Conservation (phyloP, 768 basidiomycete species). For the Boletus pseudo-olivaceus region DNA sequence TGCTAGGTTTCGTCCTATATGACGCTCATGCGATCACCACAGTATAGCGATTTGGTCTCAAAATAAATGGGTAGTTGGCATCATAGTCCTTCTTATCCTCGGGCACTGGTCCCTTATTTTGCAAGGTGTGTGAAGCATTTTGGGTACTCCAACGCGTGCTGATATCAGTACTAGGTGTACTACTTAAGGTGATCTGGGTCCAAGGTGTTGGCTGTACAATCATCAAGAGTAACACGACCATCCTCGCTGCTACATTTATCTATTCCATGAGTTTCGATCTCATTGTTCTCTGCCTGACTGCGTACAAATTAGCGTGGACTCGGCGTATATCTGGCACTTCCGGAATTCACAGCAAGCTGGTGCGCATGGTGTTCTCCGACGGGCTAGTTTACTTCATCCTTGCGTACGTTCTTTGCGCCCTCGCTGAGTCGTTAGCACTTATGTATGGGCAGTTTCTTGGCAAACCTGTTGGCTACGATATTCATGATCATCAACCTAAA, state of each 20-base stretch:
- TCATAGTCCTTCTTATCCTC: constrained; percentile 52
- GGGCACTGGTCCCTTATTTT: constrained; percentile 72
- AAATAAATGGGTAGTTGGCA: constrained; percentile 47
- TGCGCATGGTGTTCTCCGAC: constrained; percentile 64
- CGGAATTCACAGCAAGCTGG: constrained; percentile 43
- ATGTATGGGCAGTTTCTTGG: constrained; percentile 34
- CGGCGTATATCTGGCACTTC: constrained; percentile 10
- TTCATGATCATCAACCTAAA: constrained; percentile 69
- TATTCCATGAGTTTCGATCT: constrained; percentile 77
- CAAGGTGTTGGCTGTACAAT: constrained; percentile 51
- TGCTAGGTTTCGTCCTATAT: neutral
- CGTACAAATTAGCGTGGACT: constrained; percentile 49
- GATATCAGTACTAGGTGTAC: constrained; percentile 41
- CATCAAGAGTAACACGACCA: constrained; percentile 53
- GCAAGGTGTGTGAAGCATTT: constrained; percentile 42
- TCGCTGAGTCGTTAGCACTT: constrained; percentile 24
- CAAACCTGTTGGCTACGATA: constrained; percentile 42
- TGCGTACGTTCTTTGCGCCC: constrained; percentile 43
- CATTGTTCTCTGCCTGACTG: constrained; percentile 54
- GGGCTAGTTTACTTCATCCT: constrained; percentile 75
- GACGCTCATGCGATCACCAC: constrained; percentile 12
- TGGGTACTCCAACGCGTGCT: neutral
- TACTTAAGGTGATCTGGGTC: constrained; percentile 57
- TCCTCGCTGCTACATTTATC: constrained; percentile 68
- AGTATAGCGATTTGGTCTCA: constrained; percentile 68